These are phyloP conservation scores for Wallacemonas sp. DNA, from an alignment of 208 protist genomes.

Conservation along the genomic window DNA sequence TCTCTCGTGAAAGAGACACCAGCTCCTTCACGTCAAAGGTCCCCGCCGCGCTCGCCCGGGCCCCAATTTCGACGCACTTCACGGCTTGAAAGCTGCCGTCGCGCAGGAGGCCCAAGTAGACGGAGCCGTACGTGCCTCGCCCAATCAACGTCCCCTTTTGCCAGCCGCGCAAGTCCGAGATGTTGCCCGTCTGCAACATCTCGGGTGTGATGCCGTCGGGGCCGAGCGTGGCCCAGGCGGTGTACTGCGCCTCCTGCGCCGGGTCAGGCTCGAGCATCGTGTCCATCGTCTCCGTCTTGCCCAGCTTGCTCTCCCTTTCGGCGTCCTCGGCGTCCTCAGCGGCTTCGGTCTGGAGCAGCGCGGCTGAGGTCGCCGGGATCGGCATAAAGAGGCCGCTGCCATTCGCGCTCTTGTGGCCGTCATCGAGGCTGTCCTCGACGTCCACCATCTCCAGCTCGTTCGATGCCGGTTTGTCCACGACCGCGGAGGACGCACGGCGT, in stretches of 20 bases:
- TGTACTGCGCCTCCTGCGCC: constrained; percentile 84
- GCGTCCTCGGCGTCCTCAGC: constrained; percentile 20
- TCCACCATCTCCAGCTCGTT: constrained; percentile 4
- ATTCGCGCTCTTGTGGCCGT: not conserved
- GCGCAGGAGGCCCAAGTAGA: constrained; percentile 87
- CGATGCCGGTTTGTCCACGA: too few species aligned
- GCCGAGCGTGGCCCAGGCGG: constrained; percentile 66
- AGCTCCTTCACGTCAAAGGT: constrained; percentile 76
- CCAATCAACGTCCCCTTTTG: constrained; percentile 85
- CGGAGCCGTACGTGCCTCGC: constrained; percentile 88
- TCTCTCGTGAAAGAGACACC: constrained; percentile 87
- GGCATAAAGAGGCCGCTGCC: constrained; percentile 3
- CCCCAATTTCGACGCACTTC: constrained; percentile 84
- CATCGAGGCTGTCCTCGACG: not conserved
- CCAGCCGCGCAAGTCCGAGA: constrained; percentile 64
- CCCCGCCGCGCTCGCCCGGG: constrained; percentile 29
- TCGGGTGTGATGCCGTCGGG: constrained; percentile 79
- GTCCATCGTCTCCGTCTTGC: not conserved
- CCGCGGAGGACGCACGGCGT: too few species aligned
- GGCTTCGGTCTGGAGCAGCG: constrained; percentile 7
- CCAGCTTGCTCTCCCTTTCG: constrained; percentile 29
- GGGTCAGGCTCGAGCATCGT: constrained; percentile 43
- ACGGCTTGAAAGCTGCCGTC: constrained; percentile 87
- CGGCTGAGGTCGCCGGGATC: not conserved
- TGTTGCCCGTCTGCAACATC: constrained; percentile 87